Conservation (phyloP, 257 asterid species). For the Nicotiana paniculata region DNA sequence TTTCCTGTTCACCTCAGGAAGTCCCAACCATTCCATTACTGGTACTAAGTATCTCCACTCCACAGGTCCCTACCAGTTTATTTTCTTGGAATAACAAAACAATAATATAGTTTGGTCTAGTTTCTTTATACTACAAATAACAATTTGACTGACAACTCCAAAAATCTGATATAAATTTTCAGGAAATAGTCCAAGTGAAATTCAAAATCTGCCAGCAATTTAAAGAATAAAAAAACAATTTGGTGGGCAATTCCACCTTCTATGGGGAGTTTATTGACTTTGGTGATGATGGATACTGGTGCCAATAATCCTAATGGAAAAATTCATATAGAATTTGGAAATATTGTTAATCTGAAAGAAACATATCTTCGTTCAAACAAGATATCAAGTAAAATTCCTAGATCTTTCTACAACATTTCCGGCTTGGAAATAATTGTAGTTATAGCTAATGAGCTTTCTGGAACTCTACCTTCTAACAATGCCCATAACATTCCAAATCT, state of each 20-base stretch:
- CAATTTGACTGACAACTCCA: not conserved
- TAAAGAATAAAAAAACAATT: not conserved
- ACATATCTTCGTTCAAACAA: too few species aligned
- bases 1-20: too few species aligned
- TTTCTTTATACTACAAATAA: not conserved
- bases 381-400: too few species aligned
- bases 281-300: not conserved
- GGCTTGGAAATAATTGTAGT: not conserved
- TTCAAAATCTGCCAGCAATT: not conserved
- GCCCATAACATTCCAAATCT: slow-evolving; percentile 16
- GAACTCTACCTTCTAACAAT: slow-evolving; percentile 10
- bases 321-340: slow-evolving; percentile 8
- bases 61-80: too few species aligned
- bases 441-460: not conserved
- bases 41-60: too few species aligned
- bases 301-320: not conserved
- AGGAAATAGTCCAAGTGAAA: not conserved
- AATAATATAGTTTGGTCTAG: not conserved
- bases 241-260: not conserved
- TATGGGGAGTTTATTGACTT: too few species aligned
- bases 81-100: not conserved
- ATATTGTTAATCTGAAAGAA: too few species aligned
- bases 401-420: too few species aligned
- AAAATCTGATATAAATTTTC: not conserved
- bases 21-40: too few species aligned